Conservation (phyloP, 2,329 filamentous ascomycete genomes). For the Verticillium klebahnii region DNA sequence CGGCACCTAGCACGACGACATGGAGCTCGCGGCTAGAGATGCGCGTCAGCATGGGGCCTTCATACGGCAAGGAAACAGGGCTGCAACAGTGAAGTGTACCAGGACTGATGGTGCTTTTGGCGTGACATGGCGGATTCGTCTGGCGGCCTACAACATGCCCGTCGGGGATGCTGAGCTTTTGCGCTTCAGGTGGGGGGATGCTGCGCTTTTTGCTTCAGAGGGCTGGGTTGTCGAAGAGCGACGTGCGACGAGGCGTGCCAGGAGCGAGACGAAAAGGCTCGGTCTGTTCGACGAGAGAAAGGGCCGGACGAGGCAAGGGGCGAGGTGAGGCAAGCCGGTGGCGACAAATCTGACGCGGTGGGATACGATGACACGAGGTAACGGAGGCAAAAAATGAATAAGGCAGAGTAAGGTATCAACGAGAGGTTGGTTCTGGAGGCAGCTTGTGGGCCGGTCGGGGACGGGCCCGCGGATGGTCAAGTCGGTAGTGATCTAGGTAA, state of each 20-base stretch:
- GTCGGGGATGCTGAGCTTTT: not conserved
- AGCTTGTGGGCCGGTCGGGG: not conserved
- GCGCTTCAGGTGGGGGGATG: not conserved
- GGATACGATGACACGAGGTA: not conserved
- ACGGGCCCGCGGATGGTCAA: not conserved
- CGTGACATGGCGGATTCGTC: conserved; percentile 9
- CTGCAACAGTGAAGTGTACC: conserved; percentile 4
- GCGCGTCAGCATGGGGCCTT: not conserved
- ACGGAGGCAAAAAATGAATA: not conserved
- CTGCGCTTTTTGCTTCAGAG: not conserved
- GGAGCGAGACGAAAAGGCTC: no score
- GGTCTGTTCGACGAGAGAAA: no score
- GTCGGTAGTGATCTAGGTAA: not conserved
- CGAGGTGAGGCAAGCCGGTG: not conserved
- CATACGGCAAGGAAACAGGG: not conserved
- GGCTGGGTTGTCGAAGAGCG: no score
- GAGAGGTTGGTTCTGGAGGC: not conserved
- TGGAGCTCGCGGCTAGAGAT: conserved; percentile 68
- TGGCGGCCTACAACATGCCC: not conserved
- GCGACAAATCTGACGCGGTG: not conserved
- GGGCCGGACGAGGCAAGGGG: no score
- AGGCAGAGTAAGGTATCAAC: not conserved
- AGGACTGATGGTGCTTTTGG: conserved; percentile 14
- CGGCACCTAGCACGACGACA: conserved; percentile 77
- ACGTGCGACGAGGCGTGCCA: no score